A percentile compares a stretch with the other conserved stretches of the same genome.
These are phyloP conservation scores for Carex cristatella DNA, from an alignment of 176 grass and related monocot genomes.

Conservation along the genomic window DNA sequence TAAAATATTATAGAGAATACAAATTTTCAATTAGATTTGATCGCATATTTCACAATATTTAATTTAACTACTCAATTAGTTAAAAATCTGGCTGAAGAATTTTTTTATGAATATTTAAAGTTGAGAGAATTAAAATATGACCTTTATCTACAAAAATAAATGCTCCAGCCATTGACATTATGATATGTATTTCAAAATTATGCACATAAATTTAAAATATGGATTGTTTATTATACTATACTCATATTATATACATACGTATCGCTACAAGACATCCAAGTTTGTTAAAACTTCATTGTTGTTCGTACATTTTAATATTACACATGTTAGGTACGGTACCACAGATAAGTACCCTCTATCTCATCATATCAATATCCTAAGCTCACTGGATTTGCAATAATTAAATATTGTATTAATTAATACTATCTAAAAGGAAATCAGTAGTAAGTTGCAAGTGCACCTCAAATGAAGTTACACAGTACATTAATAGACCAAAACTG, in stretches of 20 bases:
- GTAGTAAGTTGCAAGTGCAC: no score
- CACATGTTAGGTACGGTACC: conserved; percentile 16
- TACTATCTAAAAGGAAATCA: background rate
- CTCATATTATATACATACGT: background rate
- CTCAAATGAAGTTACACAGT: no score
- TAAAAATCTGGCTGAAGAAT: no score
- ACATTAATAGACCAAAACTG: no score
- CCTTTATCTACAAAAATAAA: no score
- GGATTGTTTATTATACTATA: background rate
- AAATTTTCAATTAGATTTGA: background rate
- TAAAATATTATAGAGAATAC: background rate
- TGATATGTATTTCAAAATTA: background rate
- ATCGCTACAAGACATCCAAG: background rate
- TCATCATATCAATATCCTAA: conserved; percentile 13
- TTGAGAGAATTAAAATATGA: no score
- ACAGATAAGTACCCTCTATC: background rate
- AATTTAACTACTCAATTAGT: background rate
- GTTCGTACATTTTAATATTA: background rate
- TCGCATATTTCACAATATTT: background rate
- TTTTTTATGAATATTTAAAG: no score
- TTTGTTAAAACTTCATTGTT: conserved; percentile 8
- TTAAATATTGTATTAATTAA: background rate
- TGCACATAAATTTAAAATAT: background rate
- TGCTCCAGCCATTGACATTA: no score
- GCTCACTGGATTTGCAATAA: background rate